phyloP scores from a whole-genome alignment of 139 green algal species.

The Penium margaritaceum region DNA sequence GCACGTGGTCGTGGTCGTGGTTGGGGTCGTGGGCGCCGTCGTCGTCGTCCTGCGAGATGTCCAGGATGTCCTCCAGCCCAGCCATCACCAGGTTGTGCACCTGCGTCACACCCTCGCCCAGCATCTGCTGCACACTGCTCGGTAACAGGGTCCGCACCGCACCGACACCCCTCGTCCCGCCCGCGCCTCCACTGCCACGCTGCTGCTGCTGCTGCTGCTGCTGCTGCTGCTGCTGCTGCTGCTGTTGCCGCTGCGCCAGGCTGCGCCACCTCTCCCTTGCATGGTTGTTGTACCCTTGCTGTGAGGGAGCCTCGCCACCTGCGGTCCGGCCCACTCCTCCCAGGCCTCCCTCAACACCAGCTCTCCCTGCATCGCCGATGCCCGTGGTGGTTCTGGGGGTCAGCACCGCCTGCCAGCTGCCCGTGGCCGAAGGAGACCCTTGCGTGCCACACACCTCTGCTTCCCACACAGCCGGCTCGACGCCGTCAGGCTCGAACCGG shows the following conservation, averaged over 20 bases:
- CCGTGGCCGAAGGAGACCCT: not conserved
- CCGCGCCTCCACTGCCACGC: not conserved
- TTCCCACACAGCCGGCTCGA: not conserved
- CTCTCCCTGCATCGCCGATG: not conserved
- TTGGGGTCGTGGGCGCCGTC: too few species aligned
- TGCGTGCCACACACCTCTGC: not conserved
- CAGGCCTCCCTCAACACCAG: not conserved
- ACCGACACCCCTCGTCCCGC: too few species aligned
- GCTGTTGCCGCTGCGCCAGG: not conserved
- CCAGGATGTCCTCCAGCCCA: slow-evolving; percentile 15
- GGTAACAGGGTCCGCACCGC: too few species aligned
- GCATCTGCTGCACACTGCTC: not conserved
- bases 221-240: not conserved
- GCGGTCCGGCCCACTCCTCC: not conserved
- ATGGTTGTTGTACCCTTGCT: not conserved
- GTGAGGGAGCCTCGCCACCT: not conserved
- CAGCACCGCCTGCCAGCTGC: not conserved
- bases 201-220: not conserved
- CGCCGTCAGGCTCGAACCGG: not conserved
- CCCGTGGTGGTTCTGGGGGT: not conserved
- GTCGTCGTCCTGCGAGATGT: too few species aligned
- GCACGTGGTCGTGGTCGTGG: too few species aligned
- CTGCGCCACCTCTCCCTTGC: not conserved
- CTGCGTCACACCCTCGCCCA: slow-evolving; percentile 3
- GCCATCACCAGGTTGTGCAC: slow-evolving; percentile 4